Evolutionary conservation across 1,284 basidiomycete genomes (phyloP).

Genomic region (Austroboletus rostrupii): DNA sequence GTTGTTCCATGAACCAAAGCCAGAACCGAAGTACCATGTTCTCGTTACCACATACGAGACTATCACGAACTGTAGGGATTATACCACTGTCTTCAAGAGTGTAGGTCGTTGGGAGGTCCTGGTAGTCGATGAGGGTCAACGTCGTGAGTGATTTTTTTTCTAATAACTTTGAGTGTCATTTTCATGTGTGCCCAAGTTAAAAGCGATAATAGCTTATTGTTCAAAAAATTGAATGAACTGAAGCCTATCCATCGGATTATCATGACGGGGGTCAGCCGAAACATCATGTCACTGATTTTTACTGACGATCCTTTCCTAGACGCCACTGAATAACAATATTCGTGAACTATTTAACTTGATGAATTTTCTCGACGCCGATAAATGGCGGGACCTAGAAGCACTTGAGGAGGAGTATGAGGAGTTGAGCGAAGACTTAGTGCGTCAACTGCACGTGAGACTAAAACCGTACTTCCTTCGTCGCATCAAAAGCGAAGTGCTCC

Average conservation of each 20-base stretch:
- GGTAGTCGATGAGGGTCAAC: constrained; percentile 91
- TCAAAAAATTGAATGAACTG: constrained; percentile 79
- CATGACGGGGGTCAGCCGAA: constrained; percentile 72
- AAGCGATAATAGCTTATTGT: constrained; percentile 75
- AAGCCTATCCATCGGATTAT: constrained; percentile 81
- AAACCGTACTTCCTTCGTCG: constrained; percentile 92
- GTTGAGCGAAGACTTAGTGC: constrained; percentile 74
- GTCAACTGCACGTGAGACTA: constrained; percentile 72
- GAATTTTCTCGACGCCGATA: constrained; percentile 81
- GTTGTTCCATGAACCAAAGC: constrained; percentile 59
- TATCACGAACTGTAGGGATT: constrained; percentile 63
- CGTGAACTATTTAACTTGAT: constrained; percentile 93
- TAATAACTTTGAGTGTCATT: background rate
- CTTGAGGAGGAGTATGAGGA: constrained; percentile 72
- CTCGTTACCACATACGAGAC: constrained; percentile 89
- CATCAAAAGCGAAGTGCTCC: constrained; percentile 88
- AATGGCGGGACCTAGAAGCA: constrained; percentile 71
- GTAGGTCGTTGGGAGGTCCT: constrained; percentile 90
- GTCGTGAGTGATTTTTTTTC: constrained; percentile 51
- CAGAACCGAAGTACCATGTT: constrained; percentile 74
- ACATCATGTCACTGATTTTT: constrained; percentile 10
- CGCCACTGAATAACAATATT: constrained; percentile 95
- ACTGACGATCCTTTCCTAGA: constrained; percentile 42
- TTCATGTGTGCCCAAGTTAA: constrained; percentile 56
- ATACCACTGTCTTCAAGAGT: constrained; percentile 68